Base-by-base conservation (phyloP, 169 alveolate genomes). In the Babesia bovis region DNA sequence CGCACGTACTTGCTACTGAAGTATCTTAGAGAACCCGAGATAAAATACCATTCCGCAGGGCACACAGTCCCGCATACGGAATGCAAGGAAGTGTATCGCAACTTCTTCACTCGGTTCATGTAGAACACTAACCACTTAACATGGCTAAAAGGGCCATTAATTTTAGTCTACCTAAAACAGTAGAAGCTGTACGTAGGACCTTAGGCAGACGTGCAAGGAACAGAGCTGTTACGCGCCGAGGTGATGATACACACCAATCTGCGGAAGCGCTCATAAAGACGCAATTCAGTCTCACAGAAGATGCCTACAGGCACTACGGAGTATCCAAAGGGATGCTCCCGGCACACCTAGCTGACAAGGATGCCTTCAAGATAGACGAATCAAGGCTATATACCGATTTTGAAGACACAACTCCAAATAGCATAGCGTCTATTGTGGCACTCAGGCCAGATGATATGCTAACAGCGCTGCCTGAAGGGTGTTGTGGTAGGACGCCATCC, bases 221-320 rank as follows among this genome's bases (percentile, higher is more conserved):
- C 23, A 53, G 55, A 50, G 61, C 35, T 28, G n/a, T 3, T 30
- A 47, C 35, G 15, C 53, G 50, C 65, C 42, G 57, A 19, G 35
- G 60, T 19, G 70, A 30, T 36, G 87, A 25, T 35, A 68, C 58
- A 66, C 73, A 59, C 71, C 52, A 68, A 58, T 58, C 88, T 9
- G 71, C 84, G 4, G 50, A 60, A 40, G 57, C 84, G 17, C 60
- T 81, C 52, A 45, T 81, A 21, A 26, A 60, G 53, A 70, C 88
- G 40, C 66, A 59, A 26, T 70, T 59, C 25, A 52, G 70, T 23
- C 71, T 81, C 23, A 19, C 88, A n/a, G 88, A 81, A 50, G 81
- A 72, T 32, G 65, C 55, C 13, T 81, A 70, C 58, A 81, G 88
- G 53, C 65, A 81, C 33, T 81, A 81, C 23, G 88, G 88, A 23